Conservation (phyloP, 345 rosid genomes). For the Streptanthus diversifolius region DNA sequence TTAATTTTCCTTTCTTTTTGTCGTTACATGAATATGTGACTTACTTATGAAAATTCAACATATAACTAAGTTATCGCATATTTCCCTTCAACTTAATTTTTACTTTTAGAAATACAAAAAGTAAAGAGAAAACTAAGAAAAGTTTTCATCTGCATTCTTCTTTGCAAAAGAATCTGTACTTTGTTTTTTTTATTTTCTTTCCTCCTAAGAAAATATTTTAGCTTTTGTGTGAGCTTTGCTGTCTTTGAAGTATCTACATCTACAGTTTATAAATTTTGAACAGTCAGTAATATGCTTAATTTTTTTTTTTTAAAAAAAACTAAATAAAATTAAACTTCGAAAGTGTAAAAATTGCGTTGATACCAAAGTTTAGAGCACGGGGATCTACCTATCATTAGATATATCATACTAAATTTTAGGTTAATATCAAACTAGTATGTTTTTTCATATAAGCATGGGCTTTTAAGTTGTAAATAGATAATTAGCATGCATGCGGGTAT, state of each 20-base stretch:
- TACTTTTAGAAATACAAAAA: background rate
- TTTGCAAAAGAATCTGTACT: slow-evolving; percentile 5
- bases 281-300: no score
- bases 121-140: background rate
- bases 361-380: no score
- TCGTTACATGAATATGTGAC: slow-evolving; percentile 10
- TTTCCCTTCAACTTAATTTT: background rate
- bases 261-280: background rate
- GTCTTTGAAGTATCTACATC: background rate
- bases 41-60: slow-evolving; percentile 8
- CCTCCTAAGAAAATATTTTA: slow-evolving; percentile 16
- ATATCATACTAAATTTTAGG: no score
- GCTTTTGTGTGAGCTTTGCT: background rate
- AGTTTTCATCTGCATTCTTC: slow-evolving; percentile 16
- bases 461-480: no score
- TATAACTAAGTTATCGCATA: background rate
- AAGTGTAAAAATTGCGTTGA: no score
- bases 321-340: no score
- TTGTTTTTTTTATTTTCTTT: background rate
- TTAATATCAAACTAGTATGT: no score
- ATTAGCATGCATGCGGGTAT: background rate
- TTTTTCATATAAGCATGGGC: no score
- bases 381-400: no score
- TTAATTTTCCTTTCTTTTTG: background rate
- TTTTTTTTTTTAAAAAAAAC: no score